Evolutionary conservation across 805 yeast genomes (phyloP).

Genomic region (Yarrowia bubula): DNA sequence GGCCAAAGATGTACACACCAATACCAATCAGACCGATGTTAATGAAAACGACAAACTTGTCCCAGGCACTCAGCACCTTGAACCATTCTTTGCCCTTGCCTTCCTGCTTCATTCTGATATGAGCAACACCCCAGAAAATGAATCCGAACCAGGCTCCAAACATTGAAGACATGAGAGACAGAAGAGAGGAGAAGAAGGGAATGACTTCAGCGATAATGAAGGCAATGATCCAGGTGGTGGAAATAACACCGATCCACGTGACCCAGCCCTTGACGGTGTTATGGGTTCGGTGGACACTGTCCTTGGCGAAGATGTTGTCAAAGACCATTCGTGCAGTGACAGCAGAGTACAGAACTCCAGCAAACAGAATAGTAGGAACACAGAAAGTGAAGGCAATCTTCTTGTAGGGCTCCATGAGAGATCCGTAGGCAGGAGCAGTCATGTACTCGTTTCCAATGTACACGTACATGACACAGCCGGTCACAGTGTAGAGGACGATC

Average conservation of each 20-base stretch:
- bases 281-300: slow-evolving; percentile 46
- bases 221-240: slow-evolving; percentile 50
- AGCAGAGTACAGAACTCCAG: slow-evolving; percentile 56
- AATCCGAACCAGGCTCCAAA: slow-evolving; percentile 68
- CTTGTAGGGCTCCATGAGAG: slow-evolving; percentile 48
- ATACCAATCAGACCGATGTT: slow-evolving; percentile 45
- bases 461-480: slow-evolving; percentile 59
- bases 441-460: slow-evolving; percentile 54
- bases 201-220: slow-evolving; percentile 62
- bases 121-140: slow-evolving; percentile 61
- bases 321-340: slow-evolving; percentile 55
- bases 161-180: slow-evolving; percentile 58
- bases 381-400: slow-evolving; percentile 61
- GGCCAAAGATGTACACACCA: slow-evolving; percentile 58
- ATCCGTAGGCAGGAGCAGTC: slow-evolving; percentile 60
- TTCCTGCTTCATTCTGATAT: slow-evolving; percentile 46
- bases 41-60: slow-evolving; percentile 43
- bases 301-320: slow-evolving; percentile 45
- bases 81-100: slow-evolving; percentile 38
- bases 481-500: slow-evolving; percentile 49
- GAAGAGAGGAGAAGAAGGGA: slow-evolving; percentile 60
- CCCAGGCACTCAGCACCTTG: slow-evolving; percentile 36
- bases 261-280: slow-evolving; percentile 56
- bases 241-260: slow-evolving; percentile 49
- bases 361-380: slow-evolving; percentile 55